Evolutionary conservation across 2,329 filamentous ascomycete genomes (phyloP), one percentile per base, ranked within the genome.

Genomic region (Calonectria crousiana): DNA sequence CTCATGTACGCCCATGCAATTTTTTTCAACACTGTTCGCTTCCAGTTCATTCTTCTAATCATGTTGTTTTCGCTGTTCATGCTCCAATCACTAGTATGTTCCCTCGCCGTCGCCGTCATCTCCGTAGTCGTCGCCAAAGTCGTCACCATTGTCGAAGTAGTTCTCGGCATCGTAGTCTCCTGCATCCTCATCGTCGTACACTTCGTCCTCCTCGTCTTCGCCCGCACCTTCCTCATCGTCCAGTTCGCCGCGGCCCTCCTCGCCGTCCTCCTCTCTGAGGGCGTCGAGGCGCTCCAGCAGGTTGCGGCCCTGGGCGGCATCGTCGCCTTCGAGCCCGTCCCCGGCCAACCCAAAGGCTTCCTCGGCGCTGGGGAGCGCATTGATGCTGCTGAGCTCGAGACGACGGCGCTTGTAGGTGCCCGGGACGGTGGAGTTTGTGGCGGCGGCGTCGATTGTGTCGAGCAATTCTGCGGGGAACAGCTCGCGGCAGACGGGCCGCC

Each of bases 101-200:
- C 83, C 84, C 76, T 87, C 86, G 51, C 85, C 89, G 41, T 89
- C 90, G 30, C 89, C 90, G 10, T 87, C 88, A 13, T 88, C 88
- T 4, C 86, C 89, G 62, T 87, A 87, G 60, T 89, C 89, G 28
- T 89, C 87, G 44, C 88, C 87, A 67, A 89, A 87, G 30, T 91
- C 89, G 74, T 90, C 89, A 16, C 89, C 89, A 30, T 87, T 89
- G 74, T 92, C 90, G 80, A 92, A 92, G 83, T 92, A 92, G 13
- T 87, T 86, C 78, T 92, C 90, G 3, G 90, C 90, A 56, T 92
- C 88, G 79, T 92, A 92, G 74, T 92, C 90, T 10, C 90, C 90
- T 1, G 89, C 90, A 64, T 90, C 89, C 72, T 91, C 89, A 70
- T 92, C 90, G 62, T 92, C 89, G 74, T 88, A 89, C 30, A 83